phyloP scores from a whole-genome alignment of 2,329 filamentous ascomycete genomes.

The Colletotrichum scovillei region DNA sequence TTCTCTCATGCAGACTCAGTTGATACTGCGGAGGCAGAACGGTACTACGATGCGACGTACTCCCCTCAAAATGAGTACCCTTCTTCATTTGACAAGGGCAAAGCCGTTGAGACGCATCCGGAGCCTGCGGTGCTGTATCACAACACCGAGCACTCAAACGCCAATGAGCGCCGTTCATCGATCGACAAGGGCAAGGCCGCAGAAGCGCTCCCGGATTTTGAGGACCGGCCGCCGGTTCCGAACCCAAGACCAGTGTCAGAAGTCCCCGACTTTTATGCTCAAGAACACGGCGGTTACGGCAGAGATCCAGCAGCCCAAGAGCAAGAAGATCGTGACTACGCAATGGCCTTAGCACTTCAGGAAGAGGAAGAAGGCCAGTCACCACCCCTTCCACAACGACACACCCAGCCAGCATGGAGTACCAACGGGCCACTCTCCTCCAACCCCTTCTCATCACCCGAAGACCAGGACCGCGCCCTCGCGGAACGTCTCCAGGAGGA shows the following conservation, averaged over 20 bases:
- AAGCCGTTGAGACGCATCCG: not conserved
- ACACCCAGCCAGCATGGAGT: constrained; percentile 8
- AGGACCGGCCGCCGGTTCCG: not conserved
- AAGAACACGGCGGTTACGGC: constrained; percentile 14
- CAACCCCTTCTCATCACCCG: constrained; percentile 18
- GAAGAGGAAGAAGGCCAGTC: constrained; percentile 26
- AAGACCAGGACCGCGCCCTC: constrained; percentile 25
- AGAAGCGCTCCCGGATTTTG: not conserved
- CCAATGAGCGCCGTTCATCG: not conserved
- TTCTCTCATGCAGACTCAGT: not conserved
- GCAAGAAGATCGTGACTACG: constrained; percentile 31
- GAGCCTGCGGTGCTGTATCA: not conserved
- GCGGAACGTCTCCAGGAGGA: constrained; percentile 25
- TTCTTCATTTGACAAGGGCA: constrained; percentile 4
- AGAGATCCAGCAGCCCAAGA: constrained; percentile 14
- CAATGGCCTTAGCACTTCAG: constrained; percentile 30
- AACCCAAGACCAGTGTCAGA: constrained; percentile 12
- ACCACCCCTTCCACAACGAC: constrained; percentile 14
- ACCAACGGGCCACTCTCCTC: not conserved
- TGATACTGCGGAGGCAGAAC: not conserved
- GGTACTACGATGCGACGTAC: not conserved
- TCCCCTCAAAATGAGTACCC: not conserved
- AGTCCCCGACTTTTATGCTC: constrained; percentile 26
- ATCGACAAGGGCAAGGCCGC: constrained; percentile 16
- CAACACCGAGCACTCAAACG: not conserved